Evolutionary conservation across 352 stramenopile genomes (phyloP), one percentile per base, ranked within the genome.

Genomic region (Phytophthora quininea): DNA sequence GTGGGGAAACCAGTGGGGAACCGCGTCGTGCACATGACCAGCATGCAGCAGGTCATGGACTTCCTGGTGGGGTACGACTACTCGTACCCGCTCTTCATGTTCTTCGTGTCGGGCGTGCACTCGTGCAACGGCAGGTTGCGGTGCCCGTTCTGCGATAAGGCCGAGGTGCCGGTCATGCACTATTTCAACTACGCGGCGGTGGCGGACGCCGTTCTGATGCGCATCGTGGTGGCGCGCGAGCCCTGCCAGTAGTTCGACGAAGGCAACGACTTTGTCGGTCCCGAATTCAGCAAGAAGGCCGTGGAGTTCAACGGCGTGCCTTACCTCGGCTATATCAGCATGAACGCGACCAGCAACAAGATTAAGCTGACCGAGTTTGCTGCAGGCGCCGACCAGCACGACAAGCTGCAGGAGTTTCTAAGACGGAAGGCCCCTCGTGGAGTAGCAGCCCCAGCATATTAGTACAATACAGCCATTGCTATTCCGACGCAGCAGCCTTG

Each of bases 71-170:
- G 71, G 19, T 93, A 89, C 66, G 81, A 92, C 72, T 81, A 82
- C 69, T 83, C 71, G 57, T 91, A 89, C 45, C 82, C 86, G 59
- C 73, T 95, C 8, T 95, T 82, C 50, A 69, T 95, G 58, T 91
- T 81, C 60, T 93, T 93, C 64, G 65, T 91, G 15, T 95, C 86
- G 46, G 86, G 82, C 33, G 70, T 84, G 12, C 82, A 95, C 60
- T 51, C 65, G 49, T 91, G 91, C 69, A 95, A 92, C 59, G 86
- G 83, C 27, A 83, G 86, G 0, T 73, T 93, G n/a, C 93, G 86
- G 86, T 95, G 86, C 55, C 84, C 78, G 55, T 93, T 89, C 61
- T 95, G 86, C 62, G 86, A 95, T 62, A 83, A 82, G 38, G 79
- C 82, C 2, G 79, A 93, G 46, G 55, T 95, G n/a, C 75, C 82